Conservation (phyloP, 2,329 filamentous ascomycete species). For the Simplicillium aogashimaense region DNA sequence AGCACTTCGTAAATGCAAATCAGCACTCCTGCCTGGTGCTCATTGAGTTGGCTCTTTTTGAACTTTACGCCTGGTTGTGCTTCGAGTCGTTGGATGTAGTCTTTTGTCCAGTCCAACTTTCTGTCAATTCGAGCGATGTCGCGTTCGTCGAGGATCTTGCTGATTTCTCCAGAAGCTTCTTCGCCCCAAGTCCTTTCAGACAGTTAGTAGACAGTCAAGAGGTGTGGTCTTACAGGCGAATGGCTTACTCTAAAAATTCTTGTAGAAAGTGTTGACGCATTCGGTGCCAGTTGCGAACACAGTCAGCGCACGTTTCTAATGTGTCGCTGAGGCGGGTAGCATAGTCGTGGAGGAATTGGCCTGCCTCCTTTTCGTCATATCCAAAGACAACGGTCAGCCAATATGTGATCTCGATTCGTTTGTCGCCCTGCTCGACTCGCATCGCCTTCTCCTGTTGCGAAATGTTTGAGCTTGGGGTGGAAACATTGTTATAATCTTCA, state of each 20-base stretch:
- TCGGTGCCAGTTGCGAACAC: conserved; percentile 66
- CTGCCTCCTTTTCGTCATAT: conserved; percentile 50
- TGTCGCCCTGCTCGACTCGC: conserved; percentile 43
- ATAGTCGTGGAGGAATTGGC: conserved; percentile 51
- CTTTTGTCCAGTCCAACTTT: conserved; percentile 47
- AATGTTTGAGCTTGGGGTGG: conserved; percentile 41
- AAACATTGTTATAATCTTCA: conserved; percentile 43
- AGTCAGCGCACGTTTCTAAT: conserved; percentile 57
- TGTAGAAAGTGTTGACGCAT: conserved; percentile 53
- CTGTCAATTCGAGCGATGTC: conserved; percentile 53
- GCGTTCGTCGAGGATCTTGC: conserved; percentile 45
- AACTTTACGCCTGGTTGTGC: conserved; percentile 31
- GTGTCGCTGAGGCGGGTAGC: conserved; percentile 44
- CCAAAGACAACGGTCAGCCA: conserved; percentile 61
- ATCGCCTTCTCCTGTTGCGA: conserved; percentile 38
- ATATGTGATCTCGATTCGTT: conserved; percentile 52
- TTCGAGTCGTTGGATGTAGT: conserved; percentile 43
- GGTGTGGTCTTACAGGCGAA: conserved; percentile 1
- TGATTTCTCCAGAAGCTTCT: conserved; percentile 39
- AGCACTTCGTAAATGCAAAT: conserved; percentile 81
- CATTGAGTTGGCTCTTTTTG: conserved; percentile 34
- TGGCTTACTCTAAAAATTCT: conserved; percentile 47
- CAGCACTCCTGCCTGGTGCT: conserved; percentile 48
- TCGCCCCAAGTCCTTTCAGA: conserved; percentile 33
- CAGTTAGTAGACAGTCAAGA: conserved; percentile 10